A percentile compares a stretch with the other conserved stretches of the same genome.
These are phyloP conservation scores for Limonium bicolor DNA, from an alignment of 148 eudicot genomes.

Conservation along the genomic window DNA sequence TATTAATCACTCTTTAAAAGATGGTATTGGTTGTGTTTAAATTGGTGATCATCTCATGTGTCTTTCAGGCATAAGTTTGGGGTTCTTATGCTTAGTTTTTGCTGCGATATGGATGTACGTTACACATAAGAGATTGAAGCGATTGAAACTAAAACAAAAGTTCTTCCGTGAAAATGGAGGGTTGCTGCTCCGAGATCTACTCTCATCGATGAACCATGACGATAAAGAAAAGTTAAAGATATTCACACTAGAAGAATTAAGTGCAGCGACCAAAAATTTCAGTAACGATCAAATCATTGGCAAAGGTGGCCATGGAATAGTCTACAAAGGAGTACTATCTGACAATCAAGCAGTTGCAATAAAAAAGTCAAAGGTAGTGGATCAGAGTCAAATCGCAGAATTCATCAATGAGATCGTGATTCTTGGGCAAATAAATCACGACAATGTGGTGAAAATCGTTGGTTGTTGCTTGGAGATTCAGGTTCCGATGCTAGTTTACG, in stretches of 20 bases:
- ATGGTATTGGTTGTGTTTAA: too few relatives aligned
- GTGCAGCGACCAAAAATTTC: neutral
- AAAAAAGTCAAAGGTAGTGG: neutral
- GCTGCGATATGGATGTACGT: neutral
- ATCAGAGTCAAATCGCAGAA: neutral
- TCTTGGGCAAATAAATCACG: neutral
- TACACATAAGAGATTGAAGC: neutral
- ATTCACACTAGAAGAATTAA: neutral
- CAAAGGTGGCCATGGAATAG: neutral
- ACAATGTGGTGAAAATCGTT: too few relatives aligned
- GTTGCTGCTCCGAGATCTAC: conserved; percentile 1
- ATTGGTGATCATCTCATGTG: too few relatives aligned
- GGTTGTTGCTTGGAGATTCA: neutral
- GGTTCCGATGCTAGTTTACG: neutral
- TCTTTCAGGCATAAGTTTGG: conserved; percentile 5
- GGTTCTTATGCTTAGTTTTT: neutral
- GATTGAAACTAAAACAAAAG: conserved; percentile 5
- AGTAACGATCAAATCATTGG: neutral
- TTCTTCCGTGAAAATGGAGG: conserved; percentile 1
- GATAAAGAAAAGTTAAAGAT: neutral
- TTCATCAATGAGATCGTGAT: neutral
- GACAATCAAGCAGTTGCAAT: neutral
- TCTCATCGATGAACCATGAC: neutral
- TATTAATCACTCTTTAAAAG: too few relatives aligned
- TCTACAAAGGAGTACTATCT: neutral